Evolutionary conservation across 2,329 filamentous ascomycete genomes (phyloP), one percentile per base, ranked within the genome.

Genomic region (Cercospora brassicicola): DNA sequence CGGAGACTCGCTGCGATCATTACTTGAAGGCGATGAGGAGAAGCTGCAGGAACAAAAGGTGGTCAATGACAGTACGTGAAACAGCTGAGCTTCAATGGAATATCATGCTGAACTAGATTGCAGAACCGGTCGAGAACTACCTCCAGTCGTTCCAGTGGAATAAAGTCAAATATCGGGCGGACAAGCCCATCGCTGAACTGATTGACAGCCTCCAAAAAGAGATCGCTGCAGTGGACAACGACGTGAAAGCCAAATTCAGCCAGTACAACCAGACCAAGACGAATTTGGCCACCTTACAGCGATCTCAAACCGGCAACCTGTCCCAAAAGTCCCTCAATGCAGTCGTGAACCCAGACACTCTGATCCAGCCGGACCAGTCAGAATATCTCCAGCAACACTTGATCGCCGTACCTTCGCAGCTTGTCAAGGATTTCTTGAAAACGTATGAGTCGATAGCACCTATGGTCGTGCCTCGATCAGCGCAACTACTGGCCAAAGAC

Each of bases 321-420:
- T 88, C 94, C 23, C 97, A 94, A 74, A 96, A 94, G 79, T 98
- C 94, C 11, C 89, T 99, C 72, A 89, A 92, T n/a, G 89, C 93
- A 11, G 88, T 98, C 70, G 90, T 99, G 74, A 87, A 94, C 76
- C 93, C 94, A 8, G 76, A 77, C 31, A 84, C 87, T 64, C 82
- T 94, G 67, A 86, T 97, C 53, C 87, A 97, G 71, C 91, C 91
- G 80, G 90, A 97, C 78, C 73, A 77, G 59, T 97, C 94, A 20
- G 95, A 99, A 82, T 98, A 97, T 81, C 89, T 99, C 74, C 93
- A 97, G 82, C 97, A 95, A 31, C 94, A 97, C 79, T 89, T 99
- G 31, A 86, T 99, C 73, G 95, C 92, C 20, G 92, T 99, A 8
- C 95, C 95, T 2, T 88, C 87, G 59, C 89, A 88, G 73, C 84